Evolutionary conservation across 176 grass and related monocot species (phyloP), one percentile per base, ranked within the genome.

Genomic region (Thinopyrum elongatum): DNA sequence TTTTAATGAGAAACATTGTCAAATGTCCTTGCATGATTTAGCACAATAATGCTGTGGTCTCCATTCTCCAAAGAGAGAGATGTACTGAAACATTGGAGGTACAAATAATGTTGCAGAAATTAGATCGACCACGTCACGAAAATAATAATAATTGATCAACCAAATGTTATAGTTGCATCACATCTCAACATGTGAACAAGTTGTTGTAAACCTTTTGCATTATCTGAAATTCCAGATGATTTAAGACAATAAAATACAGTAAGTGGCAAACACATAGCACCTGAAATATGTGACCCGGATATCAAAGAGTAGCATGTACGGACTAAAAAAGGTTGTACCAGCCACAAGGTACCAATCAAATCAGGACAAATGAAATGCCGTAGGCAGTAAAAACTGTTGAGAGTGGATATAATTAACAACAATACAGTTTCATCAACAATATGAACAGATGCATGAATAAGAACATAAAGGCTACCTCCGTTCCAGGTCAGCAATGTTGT

Each of bases 401-500:
- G 28, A 42, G 3, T 70, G 23, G 10, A 41, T 64, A 63, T 15
- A 82, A 42, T 82, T 47, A 80, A 74, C 36, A 17, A 51, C 47
- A 4, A 74, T 67, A 79, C 21, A 79, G 53, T 30, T 8, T 80
- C 39, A 72, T 88, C 21, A 84, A 74, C 80, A 70, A 55, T 70
- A 49, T 67, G 39, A 81, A 29, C 33, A 71, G 15, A 84, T 39
- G 10, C 15, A 53, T 44, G 61, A 41, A 44, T 12, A 84, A 26
- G 66, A 5, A 87, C 47, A 47, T 19, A 64, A 33, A 63, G 39
- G 38, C 36, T 85, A 95, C 94, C 97, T 98, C 85, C 94, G 89
- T 87, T 98, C 97, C 78, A 98, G 82, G 63, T 98, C 97, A 72
- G 91, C 86, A 88, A 98, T 98, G 82, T 95, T 98, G 80, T 98